Evolutionary conservation across 2,329 filamentous ascomycete genomes (phyloP).

Genomic region (Penicillium sp.): DNA sequence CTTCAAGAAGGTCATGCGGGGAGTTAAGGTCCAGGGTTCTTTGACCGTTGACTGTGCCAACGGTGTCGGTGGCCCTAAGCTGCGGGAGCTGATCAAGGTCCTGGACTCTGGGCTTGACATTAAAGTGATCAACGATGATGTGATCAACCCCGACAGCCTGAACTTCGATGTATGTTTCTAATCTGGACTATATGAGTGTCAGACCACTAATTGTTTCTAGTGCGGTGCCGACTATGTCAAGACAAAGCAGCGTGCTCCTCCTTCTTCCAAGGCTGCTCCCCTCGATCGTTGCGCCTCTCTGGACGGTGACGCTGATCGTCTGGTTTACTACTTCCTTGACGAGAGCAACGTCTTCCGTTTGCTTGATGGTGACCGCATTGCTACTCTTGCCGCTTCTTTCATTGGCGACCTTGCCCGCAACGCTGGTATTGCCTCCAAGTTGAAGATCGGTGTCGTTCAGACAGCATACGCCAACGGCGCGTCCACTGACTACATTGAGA

Average conservation of each 20-base stretch:
- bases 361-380: conserved; percentile 94
- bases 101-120: conserved; percentile 75
- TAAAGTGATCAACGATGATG: conserved; percentile 88
- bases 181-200: neutral
- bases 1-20: conserved; percentile 79
- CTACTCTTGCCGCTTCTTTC: conserved; percentile 89
- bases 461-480: conserved; percentile 97
- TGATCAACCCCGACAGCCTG: conserved; percentile 82
- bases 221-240: conserved; percentile 97
- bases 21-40: conserved; percentile 69
- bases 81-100: conserved; percentile 81
- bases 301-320: conserved; percentile 91
- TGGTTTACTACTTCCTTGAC: conserved; percentile 93
- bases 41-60: conserved; percentile 95
- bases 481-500: conserved; percentile 86
- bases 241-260: conserved; percentile 89
- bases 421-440: conserved; percentile 73
- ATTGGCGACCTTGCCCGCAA: conserved; percentile 83
- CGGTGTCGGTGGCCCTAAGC: conserved; percentile 89
- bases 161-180: conserved; percentile 72
- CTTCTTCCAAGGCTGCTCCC: conserved; percentile 72
- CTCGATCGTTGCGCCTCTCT: conserved; percentile 84
- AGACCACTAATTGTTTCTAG: conserved; percentile 44
- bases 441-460: conserved; percentile 92
- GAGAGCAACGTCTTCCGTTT: conserved; percentile 82